Conservation (phyloP, 148 eudicot genomes). For the Camellia lanceoleosa region DNA sequence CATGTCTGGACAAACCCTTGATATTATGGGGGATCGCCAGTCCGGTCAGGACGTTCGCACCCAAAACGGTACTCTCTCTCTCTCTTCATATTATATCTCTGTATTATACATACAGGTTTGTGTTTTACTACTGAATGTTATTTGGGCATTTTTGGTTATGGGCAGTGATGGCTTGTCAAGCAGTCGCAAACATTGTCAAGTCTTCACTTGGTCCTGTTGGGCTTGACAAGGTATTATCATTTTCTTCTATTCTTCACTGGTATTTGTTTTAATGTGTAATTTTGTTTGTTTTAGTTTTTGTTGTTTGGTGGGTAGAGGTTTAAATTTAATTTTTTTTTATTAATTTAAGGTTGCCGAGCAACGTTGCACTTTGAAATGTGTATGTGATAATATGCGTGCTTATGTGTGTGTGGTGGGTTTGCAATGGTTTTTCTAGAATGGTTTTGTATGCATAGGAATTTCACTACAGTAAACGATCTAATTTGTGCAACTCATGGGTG, state of each 20-base stretch:
- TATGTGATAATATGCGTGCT: too few species aligned
- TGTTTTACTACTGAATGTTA: not conserved
- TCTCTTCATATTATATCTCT: not conserved
- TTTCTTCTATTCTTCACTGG: not conserved
- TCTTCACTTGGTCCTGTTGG: slow-evolving; percentile 98
- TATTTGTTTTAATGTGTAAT: not conserved
- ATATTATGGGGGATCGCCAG: slow-evolving; percentile 89
- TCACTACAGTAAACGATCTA: too few species aligned
- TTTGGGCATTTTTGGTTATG: not conserved
- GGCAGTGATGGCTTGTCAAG: slow-evolving; percentile 90
- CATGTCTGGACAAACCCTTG: slow-evolving; percentile 38
- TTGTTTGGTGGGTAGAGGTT: not conserved
- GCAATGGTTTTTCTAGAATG: too few species aligned
- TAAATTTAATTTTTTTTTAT: not conserved
- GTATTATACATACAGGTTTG: not conserved
- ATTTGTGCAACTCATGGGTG: too few species aligned
- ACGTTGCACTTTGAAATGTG: not conserved
- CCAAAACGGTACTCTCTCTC: slow-evolving; percentile 49
- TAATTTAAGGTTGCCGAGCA: not conserved
- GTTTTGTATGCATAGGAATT: too few species aligned
- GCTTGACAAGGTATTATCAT: slow-evolving; percentile 70
- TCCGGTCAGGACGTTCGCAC: slow-evolving; percentile 98
- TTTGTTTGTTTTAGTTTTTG: not conserved
- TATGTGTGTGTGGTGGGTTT: too few species aligned
- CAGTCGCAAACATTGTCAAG: slow-evolving; percentile 85